Conservation (phyloP, 192 early-diverging fungal species). For the Coemansia sp. region DNA sequence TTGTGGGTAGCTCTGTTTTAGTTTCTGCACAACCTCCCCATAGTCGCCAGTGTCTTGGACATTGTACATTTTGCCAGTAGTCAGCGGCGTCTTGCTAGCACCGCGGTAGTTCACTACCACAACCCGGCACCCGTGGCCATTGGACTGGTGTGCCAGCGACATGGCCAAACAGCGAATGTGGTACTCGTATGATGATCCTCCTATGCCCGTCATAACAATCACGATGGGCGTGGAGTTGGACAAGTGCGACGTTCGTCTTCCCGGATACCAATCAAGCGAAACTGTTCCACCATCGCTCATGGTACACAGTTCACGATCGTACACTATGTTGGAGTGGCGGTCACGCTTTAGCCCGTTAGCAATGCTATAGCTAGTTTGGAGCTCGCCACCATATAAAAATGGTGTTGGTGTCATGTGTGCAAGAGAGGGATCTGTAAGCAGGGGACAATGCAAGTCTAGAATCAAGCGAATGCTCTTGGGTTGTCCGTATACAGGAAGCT, state of each 20-base stretch:
- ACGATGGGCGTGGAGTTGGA: constrained; percentile 52
- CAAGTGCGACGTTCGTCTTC: constrained; percentile 46
- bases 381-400: constrained; percentile 64
- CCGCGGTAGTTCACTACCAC: constrained; percentile 1
- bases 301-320: constrained; percentile 40
- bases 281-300: constrained; percentile 74
- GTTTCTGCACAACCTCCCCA: not conserved
- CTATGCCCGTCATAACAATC: constrained; percentile 76
- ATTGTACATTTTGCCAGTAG: not conserved
- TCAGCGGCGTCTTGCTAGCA: not conserved
- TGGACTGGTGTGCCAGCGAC: constrained; percentile 25
- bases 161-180: constrained; percentile 72
- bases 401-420: constrained; percentile 59
- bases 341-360: constrained; percentile 35
- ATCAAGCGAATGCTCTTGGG: not conserved
- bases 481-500: not conserved
- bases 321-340: not conserved
- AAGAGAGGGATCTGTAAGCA: constrained; percentile 35
- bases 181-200: constrained; percentile 77
- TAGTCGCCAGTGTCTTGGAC: not conserved
- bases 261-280: constrained; percentile 75
- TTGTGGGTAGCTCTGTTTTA: not conserved
- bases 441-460: constrained; percentile 37
- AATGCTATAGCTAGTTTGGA: constrained; percentile 56
- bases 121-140: not conserved